phyloP scores from a whole-genome alignment of 2,329 filamentous ascomycete species.

The Phyllosticta citribraziliensis region DNA sequence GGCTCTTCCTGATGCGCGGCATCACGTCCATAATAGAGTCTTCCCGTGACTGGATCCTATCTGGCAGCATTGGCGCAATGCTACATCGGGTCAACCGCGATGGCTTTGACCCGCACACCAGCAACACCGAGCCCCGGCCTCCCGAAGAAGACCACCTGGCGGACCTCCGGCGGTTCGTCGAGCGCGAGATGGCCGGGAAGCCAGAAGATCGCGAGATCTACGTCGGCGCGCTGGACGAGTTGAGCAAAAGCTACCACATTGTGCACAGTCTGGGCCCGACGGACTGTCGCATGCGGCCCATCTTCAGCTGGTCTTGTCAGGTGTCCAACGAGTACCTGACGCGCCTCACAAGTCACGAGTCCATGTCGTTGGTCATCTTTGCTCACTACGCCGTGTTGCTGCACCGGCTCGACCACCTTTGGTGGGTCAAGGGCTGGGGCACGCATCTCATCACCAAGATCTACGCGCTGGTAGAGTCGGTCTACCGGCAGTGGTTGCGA shows the following conservation, averaged over 20 bases:
- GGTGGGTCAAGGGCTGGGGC: constrained; percentile 11
- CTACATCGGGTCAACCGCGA: constrained; percentile 1
- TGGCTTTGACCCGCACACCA: background rate
- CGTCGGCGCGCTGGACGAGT: background rate
- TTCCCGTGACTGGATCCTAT: constrained; percentile 3
- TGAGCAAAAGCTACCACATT: background rate
- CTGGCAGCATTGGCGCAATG: constrained; percentile 3
- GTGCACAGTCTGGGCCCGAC: background rate
- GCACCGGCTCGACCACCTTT: constrained; percentile 5
- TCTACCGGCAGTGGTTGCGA: constrained; percentile 4
- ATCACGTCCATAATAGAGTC: background rate
- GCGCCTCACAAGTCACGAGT: background rate
- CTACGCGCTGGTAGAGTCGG: constrained; percentile 4
- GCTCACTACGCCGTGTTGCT: constrained; percentile 3
- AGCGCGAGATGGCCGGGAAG: background rate
- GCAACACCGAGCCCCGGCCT: background rate
- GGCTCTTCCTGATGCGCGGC: constrained; percentile 9
- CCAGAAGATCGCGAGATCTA: background rate
- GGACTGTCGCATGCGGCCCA: constrained; percentile 5
- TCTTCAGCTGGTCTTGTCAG: constrained; percentile 3
- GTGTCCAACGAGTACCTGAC: constrained; percentile 6
- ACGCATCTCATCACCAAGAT: constrained; percentile 4
- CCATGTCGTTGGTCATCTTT: constrained; percentile 2
- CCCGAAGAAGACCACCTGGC: constrained; percentile 2
- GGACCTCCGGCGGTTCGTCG: constrained; percentile 4